These are phyloP conservation scores for Solanum bulbocastanum DNA, from an alignment of 257 asterid genomes.

Conservation along the genomic window DNA sequence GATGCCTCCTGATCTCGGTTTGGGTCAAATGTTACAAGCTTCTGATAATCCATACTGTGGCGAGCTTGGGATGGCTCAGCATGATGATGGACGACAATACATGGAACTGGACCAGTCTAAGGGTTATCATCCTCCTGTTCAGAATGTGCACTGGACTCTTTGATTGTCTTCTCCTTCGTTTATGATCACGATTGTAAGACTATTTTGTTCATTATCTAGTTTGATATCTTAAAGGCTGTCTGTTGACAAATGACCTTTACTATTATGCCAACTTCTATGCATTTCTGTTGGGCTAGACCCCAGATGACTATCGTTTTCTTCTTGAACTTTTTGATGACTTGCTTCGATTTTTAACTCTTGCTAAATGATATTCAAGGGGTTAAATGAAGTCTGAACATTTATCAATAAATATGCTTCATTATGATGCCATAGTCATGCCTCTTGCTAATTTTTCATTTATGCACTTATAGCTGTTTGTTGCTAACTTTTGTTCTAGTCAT, in stretches of 20 bases:
- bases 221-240: background rate
- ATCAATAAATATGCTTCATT: background rate
- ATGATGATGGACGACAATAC: slow-evolving; percentile 29
- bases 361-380: background rate
- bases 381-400: background rate
- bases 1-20: slow-evolving; percentile 47
- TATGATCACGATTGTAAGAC: background rate
- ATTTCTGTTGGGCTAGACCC: background rate
- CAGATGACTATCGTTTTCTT: background rate
- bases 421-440: background rate
- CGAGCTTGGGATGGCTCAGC: slow-evolving; percentile 51
- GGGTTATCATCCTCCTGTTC: slow-evolving; percentile 52
- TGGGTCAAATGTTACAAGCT: slow-evolving; percentile 43
- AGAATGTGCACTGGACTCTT: slow-evolving; percentile 59
- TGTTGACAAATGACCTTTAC: background rate
- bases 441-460: background rate
- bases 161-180: slow-evolving; percentile 12
- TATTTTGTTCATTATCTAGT: background rate
- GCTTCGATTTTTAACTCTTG: background rate
- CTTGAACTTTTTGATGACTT: background rate
- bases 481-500: background rate
- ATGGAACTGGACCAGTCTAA: slow-evolving; percentile 40
- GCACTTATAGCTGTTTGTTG: background rate
- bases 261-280: background rate
- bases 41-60: slow-evolving; percentile 25